Percentiles rank a stretch among this genome's conserved stretches.
Evolutionary conservation across 164 flowering plant genomes (phyloP).

Genomic region (Cinnamomum micranthum): DNA sequence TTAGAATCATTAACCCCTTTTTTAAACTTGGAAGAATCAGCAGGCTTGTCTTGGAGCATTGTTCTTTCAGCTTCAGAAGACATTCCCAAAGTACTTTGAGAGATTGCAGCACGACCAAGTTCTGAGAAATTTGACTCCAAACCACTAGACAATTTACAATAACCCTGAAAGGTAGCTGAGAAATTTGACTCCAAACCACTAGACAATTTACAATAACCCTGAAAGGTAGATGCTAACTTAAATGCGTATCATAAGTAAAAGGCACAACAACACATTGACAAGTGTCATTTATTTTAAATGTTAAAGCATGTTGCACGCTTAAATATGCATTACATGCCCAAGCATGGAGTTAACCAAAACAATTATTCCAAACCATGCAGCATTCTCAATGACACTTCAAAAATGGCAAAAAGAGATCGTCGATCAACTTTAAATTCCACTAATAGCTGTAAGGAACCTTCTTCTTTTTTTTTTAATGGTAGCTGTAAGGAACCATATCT

Average conservation of each 20-base stretch:
- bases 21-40: conserved; percentile 19
- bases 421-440: background rate
- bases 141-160: conserved; percentile 21
- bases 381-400: background rate
- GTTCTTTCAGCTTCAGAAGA: conserved; percentile 23
- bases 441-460: background rate
- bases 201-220: conserved; percentile 36
- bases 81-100: conserved; percentile 15
- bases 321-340: background rate
- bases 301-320: background rate
- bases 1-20: conserved; percentile 20
- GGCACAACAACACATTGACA: background rate
- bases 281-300: background rate
- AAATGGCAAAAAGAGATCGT: background rate
- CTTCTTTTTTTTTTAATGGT: background rate
- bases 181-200: conserved; percentile 13
- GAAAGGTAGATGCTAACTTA: conserved; percentile 5
- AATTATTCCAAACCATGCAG: background rate
- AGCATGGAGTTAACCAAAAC: background rate
- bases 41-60: conserved; percentile 11
- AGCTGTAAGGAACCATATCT: background rate
- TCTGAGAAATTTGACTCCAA: conserved; percentile 15
- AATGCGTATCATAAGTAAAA: background rate
- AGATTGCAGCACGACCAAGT: conserved; percentile 19
- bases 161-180: conserved; percentile 27